A percentile compares a stretch with the other conserved stretches of the same genome.
Evolutionary conservation across 345 rosid species (phyloP).

Genomic region (Gossypium stocksii): DNA sequence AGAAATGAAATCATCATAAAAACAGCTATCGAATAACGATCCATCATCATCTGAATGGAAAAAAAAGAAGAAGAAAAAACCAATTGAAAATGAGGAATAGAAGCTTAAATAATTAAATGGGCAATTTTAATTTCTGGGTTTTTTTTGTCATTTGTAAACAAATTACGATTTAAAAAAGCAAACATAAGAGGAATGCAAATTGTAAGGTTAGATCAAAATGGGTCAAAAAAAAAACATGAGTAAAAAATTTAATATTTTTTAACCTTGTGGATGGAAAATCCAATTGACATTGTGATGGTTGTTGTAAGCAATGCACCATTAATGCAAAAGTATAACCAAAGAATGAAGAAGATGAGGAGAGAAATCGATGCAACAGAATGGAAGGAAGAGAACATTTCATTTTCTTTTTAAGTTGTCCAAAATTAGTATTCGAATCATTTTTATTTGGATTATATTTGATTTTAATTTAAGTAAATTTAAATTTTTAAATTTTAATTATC

Average conservation of each 20-base stretch:
- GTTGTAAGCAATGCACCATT: no score
- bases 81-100: not conserved
- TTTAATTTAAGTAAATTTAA: no score
- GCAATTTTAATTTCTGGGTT: not conserved
- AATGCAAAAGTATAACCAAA: no score
- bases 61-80: not conserved
- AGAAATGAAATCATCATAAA: not conserved
- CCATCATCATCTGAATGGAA: constrained; percentile 4
- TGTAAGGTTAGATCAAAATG: not conserved
- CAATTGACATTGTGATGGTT: not conserved
- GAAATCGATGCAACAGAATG: no score
- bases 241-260: not conserved
- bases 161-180: not conserved
- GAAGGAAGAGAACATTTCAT: no score
- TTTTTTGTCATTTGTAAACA: not conserved
- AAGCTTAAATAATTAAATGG: not conserved
- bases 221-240: not conserved
- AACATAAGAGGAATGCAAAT: no score
- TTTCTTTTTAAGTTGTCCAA: no score
- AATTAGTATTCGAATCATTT: no score
- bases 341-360: no score
- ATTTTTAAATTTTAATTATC: no score
- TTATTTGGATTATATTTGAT: no score
- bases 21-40: not conserved
- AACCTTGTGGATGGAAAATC: not conserved